These are phyloP conservation scores for Acanthamoeba healyi DNA, from an alignment of 208 protist species.

Conservation along the genomic window DNA sequence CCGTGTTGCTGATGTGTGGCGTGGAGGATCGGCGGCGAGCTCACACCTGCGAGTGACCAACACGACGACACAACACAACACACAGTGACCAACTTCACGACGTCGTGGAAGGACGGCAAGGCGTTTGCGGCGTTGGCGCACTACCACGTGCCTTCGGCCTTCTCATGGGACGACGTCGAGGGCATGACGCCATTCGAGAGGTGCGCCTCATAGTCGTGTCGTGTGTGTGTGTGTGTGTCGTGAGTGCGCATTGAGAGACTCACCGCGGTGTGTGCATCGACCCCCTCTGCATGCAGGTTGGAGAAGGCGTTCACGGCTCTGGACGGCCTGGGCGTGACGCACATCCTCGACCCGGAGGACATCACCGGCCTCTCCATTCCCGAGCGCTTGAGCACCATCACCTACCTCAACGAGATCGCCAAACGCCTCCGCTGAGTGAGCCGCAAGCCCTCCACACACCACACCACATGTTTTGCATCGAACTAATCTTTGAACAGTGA, in stretches of 20 bases:
- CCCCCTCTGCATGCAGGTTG: neutral
- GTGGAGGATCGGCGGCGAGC: too few species aligned
- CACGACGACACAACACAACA: too few species aligned
- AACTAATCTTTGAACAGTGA: too few species aligned
- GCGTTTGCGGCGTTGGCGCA: conserved; percentile 37
- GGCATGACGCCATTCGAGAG: neutral
- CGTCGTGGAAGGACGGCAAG: conserved; percentile 60
- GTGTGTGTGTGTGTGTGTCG: too few species aligned
- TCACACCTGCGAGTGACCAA: too few species aligned
- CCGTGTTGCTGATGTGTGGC: neutral
- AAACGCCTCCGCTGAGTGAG: conserved; percentile 19
- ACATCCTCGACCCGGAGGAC: conserved; percentile 71
- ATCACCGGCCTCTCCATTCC: conserved; percentile 65
- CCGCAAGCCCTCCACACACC: too few species aligned
- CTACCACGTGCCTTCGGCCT: neutral
- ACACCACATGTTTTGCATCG: too few species aligned
- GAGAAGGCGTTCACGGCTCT: conserved; percentile 61
- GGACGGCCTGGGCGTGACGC: conserved; percentile 50
- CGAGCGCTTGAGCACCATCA: conserved; percentile 77
- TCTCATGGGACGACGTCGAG: neutral
- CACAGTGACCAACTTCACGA: conserved; percentile 65
- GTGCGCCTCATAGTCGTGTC: neutral
- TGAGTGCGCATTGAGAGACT: too few species aligned
- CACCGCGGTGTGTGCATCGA: too few species aligned
- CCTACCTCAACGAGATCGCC: conserved; percentile 74